phyloP scores from a whole-genome alignment of 768 basidiomycete genomes.

The Auricularia cornea region DNA sequence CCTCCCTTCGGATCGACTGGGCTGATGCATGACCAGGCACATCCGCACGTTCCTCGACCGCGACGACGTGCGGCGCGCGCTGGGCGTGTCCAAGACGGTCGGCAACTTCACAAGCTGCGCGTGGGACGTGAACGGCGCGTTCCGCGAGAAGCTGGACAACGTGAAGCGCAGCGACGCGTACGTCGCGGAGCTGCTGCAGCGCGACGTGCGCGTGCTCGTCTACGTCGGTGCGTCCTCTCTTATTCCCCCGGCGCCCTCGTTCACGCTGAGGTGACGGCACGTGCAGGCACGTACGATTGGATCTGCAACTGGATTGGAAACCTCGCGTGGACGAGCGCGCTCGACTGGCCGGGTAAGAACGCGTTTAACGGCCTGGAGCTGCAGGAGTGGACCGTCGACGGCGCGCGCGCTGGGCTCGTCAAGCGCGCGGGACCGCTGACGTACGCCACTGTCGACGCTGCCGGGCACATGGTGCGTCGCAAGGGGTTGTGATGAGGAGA shows the following conservation, averaged over 20 bases:
- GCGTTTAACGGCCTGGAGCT: conserved; percentile 24
- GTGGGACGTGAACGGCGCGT: conserved; percentile 39
- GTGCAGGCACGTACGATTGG: conserved; percentile 15
- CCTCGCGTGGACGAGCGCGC: conserved; percentile 61
- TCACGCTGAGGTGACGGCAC: not conserved
- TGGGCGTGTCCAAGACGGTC: conserved; percentile 55
- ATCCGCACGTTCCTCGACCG: conserved; percentile 57
- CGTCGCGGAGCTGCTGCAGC: conserved; percentile 30
- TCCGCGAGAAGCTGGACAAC: conserved; percentile 36
- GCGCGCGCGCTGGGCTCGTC: conserved; percentile 23
- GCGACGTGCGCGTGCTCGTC: conserved; percentile 24
- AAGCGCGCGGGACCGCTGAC: conserved; percentile 31
- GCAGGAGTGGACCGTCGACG: conserved; percentile 28
- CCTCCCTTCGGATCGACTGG: conserved; percentile 1
- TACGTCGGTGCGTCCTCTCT: conserved; percentile 16
- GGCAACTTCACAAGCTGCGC: conserved; percentile 35
- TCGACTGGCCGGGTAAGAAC: conserved; percentile 62
- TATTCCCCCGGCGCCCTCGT: not conserved
- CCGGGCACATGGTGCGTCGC: conserved; percentile 26
- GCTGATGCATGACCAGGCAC: conserved; percentile 28
- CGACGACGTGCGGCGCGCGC: conserved; percentile 39
- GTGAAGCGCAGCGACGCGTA: conserved; percentile 25
- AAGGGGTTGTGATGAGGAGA: not conserved
- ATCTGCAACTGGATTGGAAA: conserved; percentile 31
- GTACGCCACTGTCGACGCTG: conserved; percentile 14